These are phyloP conservation scores for Stentor coeruleus DNA, from an alignment of 73 alveolate species.

Conservation along the genomic window DNA sequence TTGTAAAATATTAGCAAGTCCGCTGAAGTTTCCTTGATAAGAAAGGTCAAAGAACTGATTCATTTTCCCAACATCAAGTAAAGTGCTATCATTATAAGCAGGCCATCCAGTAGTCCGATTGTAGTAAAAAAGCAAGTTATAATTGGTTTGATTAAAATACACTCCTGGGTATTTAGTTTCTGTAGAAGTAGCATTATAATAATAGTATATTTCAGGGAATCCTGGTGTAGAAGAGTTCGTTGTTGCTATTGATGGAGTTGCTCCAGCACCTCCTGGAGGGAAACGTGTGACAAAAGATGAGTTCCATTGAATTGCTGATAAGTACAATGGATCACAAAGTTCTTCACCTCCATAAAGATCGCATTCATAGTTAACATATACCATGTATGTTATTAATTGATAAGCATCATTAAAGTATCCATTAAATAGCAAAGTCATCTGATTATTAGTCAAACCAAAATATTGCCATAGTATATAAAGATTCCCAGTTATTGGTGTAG, in stretches of 20 bases:
- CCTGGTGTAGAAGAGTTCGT: conserved; percentile 7
- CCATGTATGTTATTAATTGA: background rate
- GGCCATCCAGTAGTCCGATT: background rate
- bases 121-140: background rate
- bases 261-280: background rate
- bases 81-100: background rate
- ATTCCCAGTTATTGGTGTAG: background rate
- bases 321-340: conserved; percentile 14
- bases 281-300: background rate
- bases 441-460: background rate
- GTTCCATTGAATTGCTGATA: conserved; percentile 22
- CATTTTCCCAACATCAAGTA: conserved; percentile 24
- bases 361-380: conserved; percentile 7
- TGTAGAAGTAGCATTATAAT: background rate
- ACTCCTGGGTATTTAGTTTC: background rate
- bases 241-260: background rate
- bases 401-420: background rate
- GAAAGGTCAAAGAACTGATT: conserved; percentile 6
- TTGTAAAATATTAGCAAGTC: background rate
- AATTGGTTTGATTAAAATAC: background rate
- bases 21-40: background rate
- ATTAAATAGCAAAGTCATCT: background rate
- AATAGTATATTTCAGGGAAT: conserved; percentile 23
- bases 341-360: background rate
- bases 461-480: background rate